Evolutionary conservation across 2,329 filamentous ascomycete species (phyloP), one percentile per base, ranked within the genome.

Genomic region (Phyllosticta ampelicida): DNA sequence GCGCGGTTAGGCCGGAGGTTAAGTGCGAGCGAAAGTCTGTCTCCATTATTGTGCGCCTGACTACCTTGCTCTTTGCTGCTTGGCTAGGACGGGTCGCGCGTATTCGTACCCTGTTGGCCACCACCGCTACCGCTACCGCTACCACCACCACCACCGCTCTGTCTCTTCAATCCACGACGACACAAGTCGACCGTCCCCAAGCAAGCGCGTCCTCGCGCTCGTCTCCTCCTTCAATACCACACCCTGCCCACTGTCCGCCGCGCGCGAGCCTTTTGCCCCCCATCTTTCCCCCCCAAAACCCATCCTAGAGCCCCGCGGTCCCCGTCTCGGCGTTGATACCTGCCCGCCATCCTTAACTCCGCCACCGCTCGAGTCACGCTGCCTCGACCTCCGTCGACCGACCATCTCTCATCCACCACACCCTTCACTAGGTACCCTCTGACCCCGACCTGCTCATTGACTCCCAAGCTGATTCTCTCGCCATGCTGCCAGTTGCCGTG

Each of bases 341-440:
- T 48, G 36, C 44, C n/a, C 51, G 51, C 51, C 51, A 30, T 21
- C 48, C 51, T 58, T 57, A 57, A 57, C 55, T 57, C 55, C 56
- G 56, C 51, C 56, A n/a, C 28, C 26, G 49, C 49, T 51, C 56
- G 51, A 53, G 56, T 54, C 51, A 54, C 51, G 56, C 56, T n/a
- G 51, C 56, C 9, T 51, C 51, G 56, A 58, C 48, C 55, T 53
- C 21, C 52, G 51, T 51, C 49, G 23, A 51, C 49, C 48, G 16
- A 51, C 16, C 56, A 50, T 53, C 53, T 26, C 56, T 58, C 50
- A 19, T 23, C 51, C 30, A 44, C 56, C 56, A 58, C 48, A 29
- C 30, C 28, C 56, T 30, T 30, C 20, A 49, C 19, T 51, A 26
- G 56, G 51, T 54, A 58, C 36, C 18, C 51, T 49, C 51, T 28